Evolutionary conservation across 1,284 basidiomycete genomes (phyloP).

Genomic region (Cryptococcus sp.): DNA sequence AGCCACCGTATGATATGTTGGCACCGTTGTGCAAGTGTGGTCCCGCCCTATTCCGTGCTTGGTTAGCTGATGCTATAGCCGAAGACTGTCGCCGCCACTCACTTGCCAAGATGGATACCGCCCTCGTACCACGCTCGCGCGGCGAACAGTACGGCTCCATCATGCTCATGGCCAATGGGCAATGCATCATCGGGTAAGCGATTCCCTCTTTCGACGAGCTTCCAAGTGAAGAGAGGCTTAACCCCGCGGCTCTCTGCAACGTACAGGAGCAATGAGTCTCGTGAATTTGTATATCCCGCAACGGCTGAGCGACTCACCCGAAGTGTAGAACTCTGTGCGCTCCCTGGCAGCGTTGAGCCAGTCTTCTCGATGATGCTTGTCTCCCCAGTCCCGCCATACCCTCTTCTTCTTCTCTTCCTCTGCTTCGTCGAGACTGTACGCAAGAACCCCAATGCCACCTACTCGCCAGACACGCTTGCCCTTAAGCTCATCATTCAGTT

Average conservation of each 20-base stretch:
- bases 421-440: conserved; percentile 30
- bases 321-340: conserved; percentile 56
- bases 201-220: conserved; percentile 40
- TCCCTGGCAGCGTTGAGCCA: conserved; percentile 68
- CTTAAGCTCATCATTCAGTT: conserved; percentile 38
- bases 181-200: conserved; percentile 46
- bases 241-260: conserved; percentile 19
- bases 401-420: conserved; percentile 33
- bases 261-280: too few relatives aligned
- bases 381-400: conserved; percentile 35
- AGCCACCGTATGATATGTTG: conserved; percentile 45
- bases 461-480: conserved; percentile 42
- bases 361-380: conserved; percentile 51
- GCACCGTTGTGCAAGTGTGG: conserved; percentile 40
- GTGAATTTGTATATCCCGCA: too few relatives aligned
- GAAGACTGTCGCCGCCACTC: conserved; percentile 13
- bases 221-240: conserved; percentile 45
- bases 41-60: conserved; percentile 33
- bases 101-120: conserved; percentile 52
- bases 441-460: conserved; percentile 41
- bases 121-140: conserved; percentile 46
- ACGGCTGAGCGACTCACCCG: conserved; percentile 16
- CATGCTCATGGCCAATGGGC: conserved; percentile 46
- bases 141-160: conserved; percentile 43
- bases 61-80: not conserved